phyloP scores from a whole-genome alignment of 805 yeast genomes.

The Ogataea thermomethanolica region DNA sequence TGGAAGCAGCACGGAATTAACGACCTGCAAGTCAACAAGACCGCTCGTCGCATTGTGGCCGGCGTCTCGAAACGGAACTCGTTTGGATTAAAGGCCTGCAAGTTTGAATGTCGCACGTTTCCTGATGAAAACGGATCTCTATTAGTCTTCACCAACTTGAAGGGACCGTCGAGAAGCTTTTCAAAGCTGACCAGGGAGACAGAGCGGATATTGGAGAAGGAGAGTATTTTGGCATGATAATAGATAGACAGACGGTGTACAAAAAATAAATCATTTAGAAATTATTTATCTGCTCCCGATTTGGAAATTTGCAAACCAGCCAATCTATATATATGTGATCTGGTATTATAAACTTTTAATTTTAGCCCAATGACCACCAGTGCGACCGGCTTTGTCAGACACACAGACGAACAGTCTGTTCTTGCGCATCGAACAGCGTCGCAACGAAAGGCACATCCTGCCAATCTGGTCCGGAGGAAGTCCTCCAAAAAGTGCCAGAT shows the following conservation, averaged over 20 bases:
- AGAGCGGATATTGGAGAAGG: conserved; percentile 60
- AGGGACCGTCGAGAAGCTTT: conserved; percentile 64
- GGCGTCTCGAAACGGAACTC: conserved; percentile 59
- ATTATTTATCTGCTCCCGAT: conserved; percentile 9
- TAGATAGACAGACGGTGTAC: not conserved
- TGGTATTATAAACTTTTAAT: not conserved
- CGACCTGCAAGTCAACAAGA: conserved; percentile 45
- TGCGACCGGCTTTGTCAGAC: conserved; percentile 6
- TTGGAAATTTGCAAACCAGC: conserved; percentile 16
- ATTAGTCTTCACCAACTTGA: conserved; percentile 55
- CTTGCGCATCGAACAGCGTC: conserved; percentile 2
- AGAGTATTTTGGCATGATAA: conserved; percentile 46
- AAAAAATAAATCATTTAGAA: not conserved
- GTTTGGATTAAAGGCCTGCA: conserved; percentile 59
- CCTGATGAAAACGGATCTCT: conserved; percentile 38
- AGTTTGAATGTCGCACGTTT: conserved; percentile 53
- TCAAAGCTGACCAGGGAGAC: conserved; percentile 58
- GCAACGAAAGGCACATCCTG: not conserved
- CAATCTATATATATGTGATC: conserved; percentile 3
- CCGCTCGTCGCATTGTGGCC: conserved; percentile 50
- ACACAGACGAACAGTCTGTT: not conserved
- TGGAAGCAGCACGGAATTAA: conserved; percentile 73
- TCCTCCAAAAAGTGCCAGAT: conserved; percentile 1
- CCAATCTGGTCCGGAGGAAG: conserved; percentile 5
- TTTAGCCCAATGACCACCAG: conserved; percentile 1